Evolutionary conservation across 768 basidiomycete genomes (phyloP).

Genomic region (Termitomyces sp.): DNA sequence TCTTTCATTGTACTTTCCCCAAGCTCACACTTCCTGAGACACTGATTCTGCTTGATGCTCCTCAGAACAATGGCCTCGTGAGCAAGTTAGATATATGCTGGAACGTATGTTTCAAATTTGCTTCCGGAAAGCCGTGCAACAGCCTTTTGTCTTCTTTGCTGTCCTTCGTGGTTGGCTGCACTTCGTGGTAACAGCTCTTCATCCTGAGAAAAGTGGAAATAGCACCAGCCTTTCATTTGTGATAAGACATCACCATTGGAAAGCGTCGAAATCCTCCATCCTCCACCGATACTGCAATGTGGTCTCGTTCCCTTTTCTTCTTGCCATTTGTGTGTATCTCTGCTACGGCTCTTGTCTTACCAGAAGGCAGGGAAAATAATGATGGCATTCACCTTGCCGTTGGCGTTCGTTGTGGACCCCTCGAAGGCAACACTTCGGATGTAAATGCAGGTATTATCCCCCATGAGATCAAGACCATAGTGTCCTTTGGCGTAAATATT

Average conservation of each 20-base stretch:
- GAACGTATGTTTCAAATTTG: not conserved
- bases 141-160: not conserved
- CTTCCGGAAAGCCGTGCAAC: not conserved
- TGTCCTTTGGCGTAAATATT: constrained; percentile 42
- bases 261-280: not conserved
- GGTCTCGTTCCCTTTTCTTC: not conserved
- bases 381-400: constrained; percentile 41
- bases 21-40: not conserved
- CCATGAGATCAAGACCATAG: constrained; percentile 35
- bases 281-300: not conserved
- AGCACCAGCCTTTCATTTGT: not conserved
- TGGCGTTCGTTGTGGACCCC: constrained; percentile 35
- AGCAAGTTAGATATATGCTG: not conserved
- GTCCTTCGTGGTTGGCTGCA: not conserved
- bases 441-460: constrained; percentile 43
- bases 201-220: not conserved
- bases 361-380: constrained; percentile 8
- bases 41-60: not conserved
- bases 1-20: not conserved
- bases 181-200: not conserved
- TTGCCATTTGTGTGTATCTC: not conserved
- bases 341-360: not conserved
- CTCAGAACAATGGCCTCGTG: not conserved
- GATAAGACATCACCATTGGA: not conserved
- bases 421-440: constrained; percentile 35